Evolutionary conservation across 345 rosid genomes (phyloP).

Genomic region (Bruguiera sexangula): DNA sequence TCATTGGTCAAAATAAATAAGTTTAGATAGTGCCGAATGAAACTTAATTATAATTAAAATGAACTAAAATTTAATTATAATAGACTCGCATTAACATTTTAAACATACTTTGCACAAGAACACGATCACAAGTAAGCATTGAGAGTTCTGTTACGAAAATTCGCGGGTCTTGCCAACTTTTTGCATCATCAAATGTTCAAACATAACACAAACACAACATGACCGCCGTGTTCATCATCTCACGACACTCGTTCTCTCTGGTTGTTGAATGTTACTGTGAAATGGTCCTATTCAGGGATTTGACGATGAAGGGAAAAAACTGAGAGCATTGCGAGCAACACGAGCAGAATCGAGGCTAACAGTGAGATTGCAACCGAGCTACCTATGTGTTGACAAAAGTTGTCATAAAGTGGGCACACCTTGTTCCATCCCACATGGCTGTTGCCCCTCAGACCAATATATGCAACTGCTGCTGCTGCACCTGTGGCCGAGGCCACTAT

Average conservation of each 20-base stretch:
- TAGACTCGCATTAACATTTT: too few species aligned
- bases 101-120: too few species aligned
- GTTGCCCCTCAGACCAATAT: conserved; percentile 65
- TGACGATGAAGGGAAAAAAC: conserved; percentile 25
- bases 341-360: conserved; percentile 52
- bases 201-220: not conserved
- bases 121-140: too few species aligned
- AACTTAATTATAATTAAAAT: too few species aligned
- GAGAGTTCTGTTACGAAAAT: too few species aligned
- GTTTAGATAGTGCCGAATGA: too few species aligned
- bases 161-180: too few species aligned
- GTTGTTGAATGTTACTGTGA: not conserved
- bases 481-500: conserved; percentile 78
- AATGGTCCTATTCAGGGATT: not conserved
- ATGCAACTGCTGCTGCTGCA: conserved; percentile 64
- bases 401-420: conserved; percentile 51
- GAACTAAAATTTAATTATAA: too few species aligned
- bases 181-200: not conserved
- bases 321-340: conserved; percentile 48
- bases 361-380: conserved; percentile 47
- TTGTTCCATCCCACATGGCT: conserved; percentile 43
- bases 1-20: too few species aligned
- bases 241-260: too few species aligned
- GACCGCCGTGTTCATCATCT: too few species aligned
- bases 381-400: conserved; percentile 54